These are phyloP conservation scores for Aspergillus sp. DNA, from an alignment of 2,329 filamentous ascomycete species.

Conservation along the genomic window DNA sequence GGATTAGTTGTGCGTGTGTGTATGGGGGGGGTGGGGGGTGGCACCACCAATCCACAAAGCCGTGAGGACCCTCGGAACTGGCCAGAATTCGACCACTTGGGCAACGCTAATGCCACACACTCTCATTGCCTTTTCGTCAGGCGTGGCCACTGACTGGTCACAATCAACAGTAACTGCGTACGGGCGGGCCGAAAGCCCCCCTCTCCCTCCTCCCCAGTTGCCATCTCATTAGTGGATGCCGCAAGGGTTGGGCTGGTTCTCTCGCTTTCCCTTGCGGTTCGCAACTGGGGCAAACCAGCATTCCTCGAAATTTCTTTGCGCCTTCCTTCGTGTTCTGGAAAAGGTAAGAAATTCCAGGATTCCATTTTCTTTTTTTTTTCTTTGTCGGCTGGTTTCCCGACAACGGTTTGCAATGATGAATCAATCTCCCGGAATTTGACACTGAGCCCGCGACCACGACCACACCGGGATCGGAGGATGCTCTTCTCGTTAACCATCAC, in stretches of 20 bases:
- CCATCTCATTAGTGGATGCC: slow-evolving; percentile 12
- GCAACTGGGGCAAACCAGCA: slow-evolving; percentile 4
- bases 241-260: slow-evolving; percentile 9
- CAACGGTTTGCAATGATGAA: background rate
- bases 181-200: slow-evolving; percentile 8
- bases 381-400: slow-evolving; percentile 4
- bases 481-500: background rate
- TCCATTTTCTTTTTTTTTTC: background rate
- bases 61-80: background rate
- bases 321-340: slow-evolving; percentile 19
- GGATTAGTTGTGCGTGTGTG: background rate
- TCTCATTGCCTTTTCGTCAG: background rate
- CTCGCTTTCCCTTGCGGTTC: background rate
- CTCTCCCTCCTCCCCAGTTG: background rate
- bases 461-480: background rate
- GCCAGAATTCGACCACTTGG: background rate
- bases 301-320: slow-evolving; percentile 19
- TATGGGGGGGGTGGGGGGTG: slow-evolving; percentile 8
- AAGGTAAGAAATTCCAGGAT: slow-evolving; percentile 1
- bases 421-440: slow-evolving; percentile 2
- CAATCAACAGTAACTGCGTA: background rate
- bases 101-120: background rate
- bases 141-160: slow-evolving; percentile 10
- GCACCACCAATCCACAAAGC: slow-evolving; percentile 3
- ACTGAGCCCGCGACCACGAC: background rate